These are phyloP conservation scores for Lipomyces japonicus DNA, from an alignment of 805 yeast genomes.

Conservation along the genomic window DNA sequence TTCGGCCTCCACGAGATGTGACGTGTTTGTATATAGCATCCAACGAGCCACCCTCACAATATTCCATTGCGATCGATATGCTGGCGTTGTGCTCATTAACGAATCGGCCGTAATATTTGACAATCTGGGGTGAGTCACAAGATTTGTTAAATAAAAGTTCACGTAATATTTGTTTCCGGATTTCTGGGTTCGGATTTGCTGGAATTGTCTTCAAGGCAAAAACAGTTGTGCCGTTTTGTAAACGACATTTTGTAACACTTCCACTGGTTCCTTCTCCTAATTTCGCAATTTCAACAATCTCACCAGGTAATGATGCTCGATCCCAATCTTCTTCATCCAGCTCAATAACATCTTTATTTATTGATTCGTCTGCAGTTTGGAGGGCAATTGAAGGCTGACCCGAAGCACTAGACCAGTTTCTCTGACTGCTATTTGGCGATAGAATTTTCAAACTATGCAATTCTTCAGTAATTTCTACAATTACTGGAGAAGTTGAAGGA, in stretches of 20 bases:
- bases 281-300: constrained; percentile 63
- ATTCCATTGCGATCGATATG: constrained; percentile 95
- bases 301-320: constrained; percentile 47
- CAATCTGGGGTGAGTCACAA: constrained; percentile 80
- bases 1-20: constrained; percentile 69
- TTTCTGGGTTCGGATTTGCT: constrained; percentile 75
- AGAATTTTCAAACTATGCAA: neutral
- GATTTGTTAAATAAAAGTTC: constrained; percentile 84
- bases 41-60: constrained; percentile 87
- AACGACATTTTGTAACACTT: constrained; percentile 71
- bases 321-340: constrained; percentile 77
- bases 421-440: neutral
- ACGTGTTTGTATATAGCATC: constrained; percentile 87
- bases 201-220: constrained; percentile 81
- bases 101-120: constrained; percentile 89
- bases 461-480: neutral
- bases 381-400: neutral
- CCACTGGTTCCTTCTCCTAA: constrained; percentile 97
- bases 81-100: constrained; percentile 69
- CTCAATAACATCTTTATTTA: constrained; percentile 45
- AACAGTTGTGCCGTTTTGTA: constrained; percentile 55
- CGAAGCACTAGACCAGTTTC: neutral
- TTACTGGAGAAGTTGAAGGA: neutral
- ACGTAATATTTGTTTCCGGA: constrained; percentile 84
- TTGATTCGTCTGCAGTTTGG: neutral